Evolutionary conservation across 1,284 basidiomycete species (phyloP), one percentile per base, ranked within the genome.

Genomic region (Cystobasidium sp.): DNA sequence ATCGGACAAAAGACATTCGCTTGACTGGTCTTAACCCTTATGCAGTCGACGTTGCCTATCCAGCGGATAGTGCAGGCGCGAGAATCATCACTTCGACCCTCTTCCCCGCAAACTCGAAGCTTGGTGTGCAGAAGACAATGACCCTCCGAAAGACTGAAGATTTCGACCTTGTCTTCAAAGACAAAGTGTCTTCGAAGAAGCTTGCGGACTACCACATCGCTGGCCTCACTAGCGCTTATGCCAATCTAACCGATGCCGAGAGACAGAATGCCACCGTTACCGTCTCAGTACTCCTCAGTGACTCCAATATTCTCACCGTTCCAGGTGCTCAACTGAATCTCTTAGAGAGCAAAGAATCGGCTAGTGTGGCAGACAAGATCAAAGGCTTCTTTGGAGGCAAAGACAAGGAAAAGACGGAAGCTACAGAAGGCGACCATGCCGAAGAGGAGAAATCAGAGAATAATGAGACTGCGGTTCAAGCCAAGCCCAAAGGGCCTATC

Each of bases 1-100:
- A 97, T 87, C 92, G 92, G 84, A 97, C 96, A 76, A 99, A 99
- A 85, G 89, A 91, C 77, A 91, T 98, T 81, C 91, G 92, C 74
- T 86, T 97, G 39, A 83, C 86, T 20, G 96, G 98, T 81, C 86
- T 91, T 75, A 84, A 83, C 22, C 84, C 86, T 3, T 88, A 90
- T 79, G 90, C 92, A 77, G 85, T 94, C 72, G 89, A 91, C 79
- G 87, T 88, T 4, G 88, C 90, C 1, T 94, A 93, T 81, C 86
- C 87, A 41, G 87, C 90, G 39, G 88, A 90, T 53, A 37, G 56
- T 62, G 46, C 72, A 46, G 86, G 86, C 51, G 86, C 89, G 0
- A 86, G 90, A 55, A 89, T 86, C 22, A 90, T 93, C 78, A 88
- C 87, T 56, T 89, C 89, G 0, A 83, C 87, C 18, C 84, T 96